Conservation (phyloP, 495 filamentous ascomycete species). For the Penicillium roqueforti region DNA sequence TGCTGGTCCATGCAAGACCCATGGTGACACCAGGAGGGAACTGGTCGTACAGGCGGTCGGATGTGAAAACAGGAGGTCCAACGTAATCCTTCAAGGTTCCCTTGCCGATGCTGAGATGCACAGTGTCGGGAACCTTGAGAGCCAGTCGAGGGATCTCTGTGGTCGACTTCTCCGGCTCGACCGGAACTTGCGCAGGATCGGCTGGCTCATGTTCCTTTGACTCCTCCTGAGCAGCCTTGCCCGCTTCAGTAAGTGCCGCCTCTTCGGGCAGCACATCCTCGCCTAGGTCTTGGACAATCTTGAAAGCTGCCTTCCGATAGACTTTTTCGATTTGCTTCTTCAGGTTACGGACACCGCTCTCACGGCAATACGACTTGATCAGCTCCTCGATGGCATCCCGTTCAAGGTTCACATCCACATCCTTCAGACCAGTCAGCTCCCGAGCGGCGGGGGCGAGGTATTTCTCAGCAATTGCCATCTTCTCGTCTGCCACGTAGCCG, state of each 20-base stretch:
- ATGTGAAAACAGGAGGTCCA: slow-evolving; percentile 90
- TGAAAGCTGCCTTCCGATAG: slow-evolving; percentile 93
- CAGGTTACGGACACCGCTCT: slow-evolving; percentile 93
- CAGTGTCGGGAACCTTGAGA: slow-evolving; percentile 80
- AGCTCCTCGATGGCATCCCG: slow-evolving; percentile 88
- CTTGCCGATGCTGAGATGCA: slow-evolving; percentile 83
- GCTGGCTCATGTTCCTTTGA: slow-evolving; percentile 57
- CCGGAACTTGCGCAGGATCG: slow-evolving; percentile 54
- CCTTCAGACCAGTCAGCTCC: slow-evolving; percentile 84
- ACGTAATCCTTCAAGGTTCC: slow-evolving; percentile 97
- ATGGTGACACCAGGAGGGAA: slow-evolving; percentile 97
- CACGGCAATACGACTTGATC: slow-evolving; percentile 97
- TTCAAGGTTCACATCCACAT: slow-evolving; percentile 79
- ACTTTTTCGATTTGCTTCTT: slow-evolving; percentile 99
- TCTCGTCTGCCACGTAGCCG: slow-evolving; percentile 96
- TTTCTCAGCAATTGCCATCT: slow-evolving; percentile 95
- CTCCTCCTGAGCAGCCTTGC: slow-evolving; percentile 74
- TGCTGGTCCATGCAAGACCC: slow-evolving; percentile 97
- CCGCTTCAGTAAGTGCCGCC: slow-evolving; percentile 80
- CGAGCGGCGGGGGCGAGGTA: slow-evolving; percentile 91
- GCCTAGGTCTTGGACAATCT: slow-evolving; percentile 93
- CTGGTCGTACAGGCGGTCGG: slow-evolving; percentile 90
- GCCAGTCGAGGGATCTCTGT: slow-evolving; percentile 71
- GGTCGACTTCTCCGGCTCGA: slow-evolving; percentile 62
- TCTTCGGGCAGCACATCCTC: slow-evolving; percentile 80